Percentiles rank a stretch among this genome's conserved stretches.
Evolutionary conservation across 768 basidiomycete genomes (phyloP).

Genomic region (Lactifluus piperatus): DNA sequence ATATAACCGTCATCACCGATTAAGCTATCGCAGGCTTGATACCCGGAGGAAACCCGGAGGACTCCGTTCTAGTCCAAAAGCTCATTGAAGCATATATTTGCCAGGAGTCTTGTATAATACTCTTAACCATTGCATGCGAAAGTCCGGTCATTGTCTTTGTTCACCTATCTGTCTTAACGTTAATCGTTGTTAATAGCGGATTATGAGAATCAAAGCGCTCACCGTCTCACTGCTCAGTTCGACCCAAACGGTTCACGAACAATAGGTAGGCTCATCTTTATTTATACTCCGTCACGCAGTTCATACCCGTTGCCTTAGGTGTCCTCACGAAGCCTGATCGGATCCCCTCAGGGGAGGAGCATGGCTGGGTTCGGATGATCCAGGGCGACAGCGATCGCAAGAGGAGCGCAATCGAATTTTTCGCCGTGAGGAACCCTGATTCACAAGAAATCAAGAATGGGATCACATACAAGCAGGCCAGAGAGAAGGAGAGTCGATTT

Average conservation of each 20-base stretch:
- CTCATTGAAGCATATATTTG: constrained; percentile 52
- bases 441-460: constrained; percentile 14
- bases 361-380: constrained; percentile 5
- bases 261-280: constrained; percentile 41
- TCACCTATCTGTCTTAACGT: not conserved
- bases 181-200: constrained; percentile 41
- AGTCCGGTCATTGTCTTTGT: constrained; percentile 32
- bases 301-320: not conserved
- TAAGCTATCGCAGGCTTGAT: constrained; percentile 40
- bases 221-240: constrained; percentile 46
- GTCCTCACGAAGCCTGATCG: constrained; percentile 12
- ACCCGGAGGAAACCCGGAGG: constrained; percentile 41
- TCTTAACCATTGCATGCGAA: constrained; percentile 56
- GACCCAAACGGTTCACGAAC: constrained; percentile 61
- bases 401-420: constrained; percentile 2
- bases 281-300: not conserved
- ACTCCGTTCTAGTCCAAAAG: constrained; percentile 53
- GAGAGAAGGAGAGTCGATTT: constrained; percentile 12
- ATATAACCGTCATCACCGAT: not conserved
- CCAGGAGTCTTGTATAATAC: constrained; percentile 53
- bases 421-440: constrained; percentile 15
- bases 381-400: not conserved
- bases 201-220: constrained; percentile 72
- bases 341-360: constrained; percentile 8
- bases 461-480: constrained; percentile 16